Evolutionary conservation across 2,329 filamentous ascomycete species (phyloP).

Genomic region (Diplodia intermedia): DNA sequence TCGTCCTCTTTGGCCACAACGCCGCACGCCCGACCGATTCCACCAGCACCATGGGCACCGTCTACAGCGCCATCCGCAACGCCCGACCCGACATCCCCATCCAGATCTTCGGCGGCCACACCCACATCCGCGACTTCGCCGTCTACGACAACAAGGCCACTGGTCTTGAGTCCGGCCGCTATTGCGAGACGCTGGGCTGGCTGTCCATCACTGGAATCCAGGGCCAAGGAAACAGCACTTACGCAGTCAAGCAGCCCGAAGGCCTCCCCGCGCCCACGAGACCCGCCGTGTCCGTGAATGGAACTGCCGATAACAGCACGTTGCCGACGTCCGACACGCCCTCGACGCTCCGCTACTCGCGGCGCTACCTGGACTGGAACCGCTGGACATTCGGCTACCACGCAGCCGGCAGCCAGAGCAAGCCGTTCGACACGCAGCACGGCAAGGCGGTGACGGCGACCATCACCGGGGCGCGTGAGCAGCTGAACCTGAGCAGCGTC

Average conservation of each 20-base stretch:
- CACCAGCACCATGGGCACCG: slow-evolving; percentile 54
- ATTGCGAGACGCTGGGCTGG: slow-evolving; percentile 74
- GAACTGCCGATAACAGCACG: slow-evolving; percentile 42
- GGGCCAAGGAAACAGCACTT: slow-evolving; percentile 47
- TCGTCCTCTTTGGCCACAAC: slow-evolving; percentile 70
- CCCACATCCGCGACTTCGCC: slow-evolving; percentile 69
- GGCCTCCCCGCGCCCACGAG: slow-evolving; percentile 54
- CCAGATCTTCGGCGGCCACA: slow-evolving; percentile 70
- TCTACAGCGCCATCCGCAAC: slow-evolving; percentile 66
- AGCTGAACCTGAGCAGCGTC: slow-evolving; percentile 62
- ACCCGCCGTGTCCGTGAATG: slow-evolving; percentile 38
- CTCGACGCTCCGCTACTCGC: slow-evolving; percentile 55
- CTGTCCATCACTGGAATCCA: slow-evolving; percentile 68
- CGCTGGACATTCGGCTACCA: slow-evolving; percentile 70
- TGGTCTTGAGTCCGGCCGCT: slow-evolving; percentile 67
- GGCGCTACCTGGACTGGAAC: slow-evolving; percentile 74
- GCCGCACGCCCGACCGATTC: slow-evolving; percentile 59
- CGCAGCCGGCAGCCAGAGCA: slow-evolving; percentile 57
- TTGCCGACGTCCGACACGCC: slow-evolving; percentile 45
- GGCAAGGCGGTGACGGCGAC: slow-evolving; percentile 57
- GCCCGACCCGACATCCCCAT: slow-evolving; percentile 65
- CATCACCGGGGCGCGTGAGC: slow-evolving; percentile 59
- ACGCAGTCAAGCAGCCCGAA: slow-evolving; percentile 48
- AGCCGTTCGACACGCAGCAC: slow-evolving; percentile 56
- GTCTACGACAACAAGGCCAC: slow-evolving; percentile 68